phyloP scores from a whole-genome alignment of 2,329 filamentous ascomycete species.

The Calonectria leucothoes region DNA sequence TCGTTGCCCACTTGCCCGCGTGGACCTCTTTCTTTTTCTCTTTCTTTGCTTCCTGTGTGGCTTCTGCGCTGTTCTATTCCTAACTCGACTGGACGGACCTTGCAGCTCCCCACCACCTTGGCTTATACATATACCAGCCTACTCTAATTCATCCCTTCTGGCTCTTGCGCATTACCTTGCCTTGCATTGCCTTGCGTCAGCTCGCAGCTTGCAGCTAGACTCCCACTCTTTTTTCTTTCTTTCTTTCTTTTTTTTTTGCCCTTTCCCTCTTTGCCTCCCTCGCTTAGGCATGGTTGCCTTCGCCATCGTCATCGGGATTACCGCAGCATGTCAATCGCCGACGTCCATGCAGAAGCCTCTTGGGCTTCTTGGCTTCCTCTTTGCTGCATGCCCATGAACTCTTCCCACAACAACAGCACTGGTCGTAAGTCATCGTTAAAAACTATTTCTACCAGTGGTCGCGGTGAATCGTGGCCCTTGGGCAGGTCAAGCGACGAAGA shows the following conservation, averaged over 20 bases:
- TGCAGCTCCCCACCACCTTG: background rate
- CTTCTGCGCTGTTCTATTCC: constrained; percentile 8
- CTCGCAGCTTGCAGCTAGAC: constrained; percentile 18
- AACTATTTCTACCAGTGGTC: constrained; percentile 31
- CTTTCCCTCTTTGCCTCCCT: constrained; percentile 17
- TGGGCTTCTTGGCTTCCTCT: constrained; percentile 60
- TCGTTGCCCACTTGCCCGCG: background rate
- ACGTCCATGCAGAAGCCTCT: constrained; percentile 53
- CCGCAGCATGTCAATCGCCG: constrained; percentile 55
- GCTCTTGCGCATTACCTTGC: constrained; percentile 10
- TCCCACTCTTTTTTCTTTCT: constrained; percentile 13
- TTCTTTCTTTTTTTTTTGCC: constrained; percentile 15
- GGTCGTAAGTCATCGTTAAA: constrained; percentile 48
- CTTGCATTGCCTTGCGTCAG: constrained; percentile 22
- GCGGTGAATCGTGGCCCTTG: constrained; percentile 41
- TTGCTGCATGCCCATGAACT: constrained; percentile 57
- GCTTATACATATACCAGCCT: constrained; percentile 29
- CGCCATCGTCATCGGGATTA: constrained; percentile 19
- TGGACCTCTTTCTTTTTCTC: constrained; percentile 8
- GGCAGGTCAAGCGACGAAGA: constrained; percentile 41
- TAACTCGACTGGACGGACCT: background rate
- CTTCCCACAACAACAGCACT: constrained; percentile 54
- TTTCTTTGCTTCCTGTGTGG: constrained; percentile 19
- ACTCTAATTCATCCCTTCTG: constrained; percentile 22
- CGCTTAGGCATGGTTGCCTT: constrained; percentile 38